Base-by-base conservation (phyloP, 495 filamentous ascomycete species). In the Choiromyces venosus region DNA sequence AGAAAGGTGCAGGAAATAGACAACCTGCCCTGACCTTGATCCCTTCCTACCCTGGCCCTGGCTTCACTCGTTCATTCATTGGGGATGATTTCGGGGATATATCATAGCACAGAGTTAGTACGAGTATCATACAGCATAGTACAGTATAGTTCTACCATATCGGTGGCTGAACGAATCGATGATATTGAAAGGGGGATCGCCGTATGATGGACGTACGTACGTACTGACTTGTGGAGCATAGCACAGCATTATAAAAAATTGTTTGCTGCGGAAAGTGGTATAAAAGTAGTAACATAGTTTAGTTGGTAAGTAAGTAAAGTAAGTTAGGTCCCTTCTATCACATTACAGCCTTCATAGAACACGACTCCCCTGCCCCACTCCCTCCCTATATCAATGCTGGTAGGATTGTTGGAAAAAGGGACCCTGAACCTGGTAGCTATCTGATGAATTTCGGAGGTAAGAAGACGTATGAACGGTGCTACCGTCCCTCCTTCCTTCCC, bases 341-440 rank as follows among this genome's bases (percentile, higher is more conserved):
- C 3, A 61, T 61, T 25, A 56, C 52, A 29, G 52, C 52, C 52
- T 61, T 61, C 52, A 4, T 6, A 61, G 52, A 61, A 29, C 10
- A 61, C 52, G 52, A 61, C 52, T 61, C 52, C 52, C 52, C 52
- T 12, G n/a, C n/a, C n/a, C n/a, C n/a, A n/a, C n/a, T n/a, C n/a
- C n/a, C n/a, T n/a, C n/a, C n/a, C n/a, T n/a, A n/a, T n/a, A 12
- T n/a, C 9, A 29, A 61, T 61, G 6, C 0, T n/a, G n/a, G 25
- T 61, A 29, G 29, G 29, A 61, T 29, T 61, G n/a, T 61, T 61
- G 52, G 52, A 29, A 29, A 61, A n/a, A n/a, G n/a, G 52, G 52
- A 4, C 52, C 52, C 52, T 61, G 52, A 29, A 61, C 52, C 52
- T 61, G 52, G 52, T 29, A 61, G 52, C n/a, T 14, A n/a, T 29